Percentiles rank a stretch among this genome's conserved stretches.
Conservation (phyloP, 345 rosid genomes). For the Sonneratia alba region DNA sequence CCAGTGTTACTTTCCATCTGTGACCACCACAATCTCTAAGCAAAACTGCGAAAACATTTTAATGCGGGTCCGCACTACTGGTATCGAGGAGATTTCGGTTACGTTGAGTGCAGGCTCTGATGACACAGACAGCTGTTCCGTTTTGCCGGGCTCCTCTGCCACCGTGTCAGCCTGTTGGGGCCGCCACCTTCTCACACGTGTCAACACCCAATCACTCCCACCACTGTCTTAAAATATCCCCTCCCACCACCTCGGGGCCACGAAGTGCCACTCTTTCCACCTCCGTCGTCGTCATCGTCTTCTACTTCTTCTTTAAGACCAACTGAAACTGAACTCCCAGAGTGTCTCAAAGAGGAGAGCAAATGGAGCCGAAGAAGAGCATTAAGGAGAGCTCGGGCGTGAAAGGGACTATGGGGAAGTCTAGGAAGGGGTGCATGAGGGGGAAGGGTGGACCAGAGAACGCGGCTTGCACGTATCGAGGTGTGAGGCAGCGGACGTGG, state of each 20-base stretch:
- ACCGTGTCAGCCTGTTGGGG: background rate
- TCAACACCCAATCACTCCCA: background rate
- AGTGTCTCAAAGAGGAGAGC: background rate
- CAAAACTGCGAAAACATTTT: too few species aligned
- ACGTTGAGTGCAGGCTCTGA: background rate
- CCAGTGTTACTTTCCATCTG: too few species aligned
- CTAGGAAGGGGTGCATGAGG: slow-evolving; percentile 4
- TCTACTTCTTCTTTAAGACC: background rate
- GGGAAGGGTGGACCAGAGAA: slow-evolving; percentile 10
- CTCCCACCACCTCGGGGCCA: background rate
- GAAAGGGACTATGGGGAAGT: background rate
- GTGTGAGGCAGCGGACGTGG: slow-evolving; percentile 46
- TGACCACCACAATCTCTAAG: too few species aligned
- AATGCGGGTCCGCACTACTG: background rate
- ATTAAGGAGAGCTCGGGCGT: background rate
- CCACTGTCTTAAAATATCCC: background rate
- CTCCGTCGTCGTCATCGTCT: background rate
- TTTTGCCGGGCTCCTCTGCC: background rate
- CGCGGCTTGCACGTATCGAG: slow-evolving; percentile 8
- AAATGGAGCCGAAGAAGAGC: background rate
- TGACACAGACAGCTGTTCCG: background rate
- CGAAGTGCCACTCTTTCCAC: background rate
- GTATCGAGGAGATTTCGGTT: background rate
- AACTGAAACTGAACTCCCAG: background rate
- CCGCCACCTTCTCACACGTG: background rate